Evolutionary conservation across 495 filamentous ascomycete species (phyloP), one percentile per base, ranked within the genome.

Genomic region (Talaromyces ruber): DNA sequence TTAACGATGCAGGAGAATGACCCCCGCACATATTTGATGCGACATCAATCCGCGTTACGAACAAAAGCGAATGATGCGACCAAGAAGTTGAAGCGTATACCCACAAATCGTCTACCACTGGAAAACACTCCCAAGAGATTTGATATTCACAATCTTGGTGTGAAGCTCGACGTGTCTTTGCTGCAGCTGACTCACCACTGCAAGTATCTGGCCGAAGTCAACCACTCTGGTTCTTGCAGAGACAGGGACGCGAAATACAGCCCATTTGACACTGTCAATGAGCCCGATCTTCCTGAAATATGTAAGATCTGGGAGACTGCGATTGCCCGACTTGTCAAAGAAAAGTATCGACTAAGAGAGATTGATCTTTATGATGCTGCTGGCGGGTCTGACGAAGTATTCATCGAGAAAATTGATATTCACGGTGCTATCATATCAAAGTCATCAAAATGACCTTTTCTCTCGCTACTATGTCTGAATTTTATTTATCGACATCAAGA

Each of bases 11-110:
- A 54, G 14, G 66, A 65, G 0, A 62, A 69, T 58, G 77, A 79
- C 39, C 72, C 77, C 6, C 68, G 77, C 37, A 65, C 71, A 53
- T 78, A 77, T 60, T 64, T 79, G 6, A 73, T 78, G 34, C 71
- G 68, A 6, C 61, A 68, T 22, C 63, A 67, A 37, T 57, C 24
- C n/a, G 53, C 34, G 1, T 14, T 29, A n/a, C 8, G 21, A 8
- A 45, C 60, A 4, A 56, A 60, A 2, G 0, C 34, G 21, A 32
- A 60, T 8, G 34, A 64, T 47, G 62, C 65, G 65, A 65, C 63
- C 51, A 63, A 60, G 26, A 72, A 67, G 55, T 18, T 55, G 57
- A 58, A 63, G 66, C 66, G 73, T 47, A 63, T 65, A 58, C 67
- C 62, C 2, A 71, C 67, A 0, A 69, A 45, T 53, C 71, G 68